Evolutionary conservation across 2,329 filamentous ascomycete species (phyloP), one percentile per base, ranked within the genome.

Genomic region (Didymella sp.): DNA sequence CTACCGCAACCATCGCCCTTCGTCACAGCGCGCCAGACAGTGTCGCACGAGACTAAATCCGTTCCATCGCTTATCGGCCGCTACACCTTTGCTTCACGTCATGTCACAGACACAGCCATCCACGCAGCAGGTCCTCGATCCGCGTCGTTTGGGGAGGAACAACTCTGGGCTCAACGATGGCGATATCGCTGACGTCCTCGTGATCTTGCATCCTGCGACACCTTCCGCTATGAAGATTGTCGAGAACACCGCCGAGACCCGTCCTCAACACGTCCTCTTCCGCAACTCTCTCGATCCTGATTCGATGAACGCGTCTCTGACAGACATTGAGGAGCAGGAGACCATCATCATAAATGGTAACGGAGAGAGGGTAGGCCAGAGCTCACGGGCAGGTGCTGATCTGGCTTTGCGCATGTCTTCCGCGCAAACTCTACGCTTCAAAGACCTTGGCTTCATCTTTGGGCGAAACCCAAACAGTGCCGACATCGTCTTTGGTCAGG

Each of bases 171-270:
- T 97, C 59, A 89, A 85, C 50, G 89, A 93, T 65, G 85, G 90
- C 63, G 93, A 96, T 73, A 85, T 95, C 46, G 86, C 91, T 60
- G 93, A 97, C 77, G 91, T 97, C 66, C 86, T 96, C 63, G 96
- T 92, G 77, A 87, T 97, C 55, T 84, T 98, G 25, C 88, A 96
- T 66, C 93, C 94, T 11, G 86, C 86, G 63, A 91, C 92, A 2
- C 81, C 86, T 35, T 84, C 85, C 21, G 91, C 94, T 19, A 87
- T 89, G 61, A 80, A 82, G 61, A 90, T 93, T 66, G 87, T 94
- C n/a, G 77, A 80, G 38, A 76, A 80, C 2, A 85, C 86, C 19
- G 81, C 84, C 11, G 62, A 77, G 9, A 62, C 69, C 7, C 75
- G 77, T n/a, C 84, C 84, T 4, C 81, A 88, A 54, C 84, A 89